Evolutionary conservation across 495 filamentous ascomycete species (phyloP).

Genomic region (Ramalina intermedia): DNA sequence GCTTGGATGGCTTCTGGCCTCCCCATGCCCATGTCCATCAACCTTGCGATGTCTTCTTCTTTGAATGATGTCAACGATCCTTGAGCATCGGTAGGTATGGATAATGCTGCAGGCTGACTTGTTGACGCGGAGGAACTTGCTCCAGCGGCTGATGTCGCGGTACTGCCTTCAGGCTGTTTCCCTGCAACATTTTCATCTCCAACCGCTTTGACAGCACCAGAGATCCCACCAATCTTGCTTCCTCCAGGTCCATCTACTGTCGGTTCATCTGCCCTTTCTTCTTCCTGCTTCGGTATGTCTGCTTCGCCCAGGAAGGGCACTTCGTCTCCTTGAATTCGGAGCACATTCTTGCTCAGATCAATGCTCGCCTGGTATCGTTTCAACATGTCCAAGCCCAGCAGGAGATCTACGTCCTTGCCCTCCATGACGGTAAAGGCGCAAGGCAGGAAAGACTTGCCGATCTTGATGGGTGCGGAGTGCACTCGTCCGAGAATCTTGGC

Average conservation of each 20-base stretch:
- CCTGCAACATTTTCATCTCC: neutral
- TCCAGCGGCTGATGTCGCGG: neutral
- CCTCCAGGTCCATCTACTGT: slow-evolving; percentile 76
- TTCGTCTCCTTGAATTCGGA: slow-evolving; percentile 76
- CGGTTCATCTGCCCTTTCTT: slow-evolving; percentile 62
- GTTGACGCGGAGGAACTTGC: slow-evolving; percentile 10
- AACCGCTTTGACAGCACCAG: slow-evolving; percentile 55
- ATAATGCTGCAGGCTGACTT: slow-evolving; percentile 1
- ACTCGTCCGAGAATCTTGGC: slow-evolving; percentile 90
- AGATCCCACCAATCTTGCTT: slow-evolving; percentile 66
- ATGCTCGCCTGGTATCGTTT: slow-evolving; percentile 87
- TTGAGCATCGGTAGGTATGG: slow-evolving; percentile 4
- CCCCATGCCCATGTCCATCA: slow-evolving; percentile 67
- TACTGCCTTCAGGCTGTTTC: slow-evolving; percentile 21
- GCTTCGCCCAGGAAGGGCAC: slow-evolving; percentile 83
- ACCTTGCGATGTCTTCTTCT: slow-evolving; percentile 48
- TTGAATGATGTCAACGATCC: slow-evolving; percentile 27
- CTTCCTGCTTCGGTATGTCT: slow-evolving; percentile 76
- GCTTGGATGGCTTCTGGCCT: slow-evolving; percentile 66
- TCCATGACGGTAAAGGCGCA: slow-evolving; percentile 99
- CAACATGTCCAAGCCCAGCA: slow-evolving; percentile 91
- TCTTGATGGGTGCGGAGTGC: slow-evolving; percentile 84
- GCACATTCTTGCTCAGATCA: slow-evolving; percentile 62
- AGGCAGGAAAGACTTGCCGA: slow-evolving; percentile 73
- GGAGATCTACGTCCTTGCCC: slow-evolving; percentile 89